These are phyloP conservation scores for Calycina herbarum DNA, from an alignment of 2,329 filamentous ascomycete genomes.

Conservation along the genomic window DNA sequence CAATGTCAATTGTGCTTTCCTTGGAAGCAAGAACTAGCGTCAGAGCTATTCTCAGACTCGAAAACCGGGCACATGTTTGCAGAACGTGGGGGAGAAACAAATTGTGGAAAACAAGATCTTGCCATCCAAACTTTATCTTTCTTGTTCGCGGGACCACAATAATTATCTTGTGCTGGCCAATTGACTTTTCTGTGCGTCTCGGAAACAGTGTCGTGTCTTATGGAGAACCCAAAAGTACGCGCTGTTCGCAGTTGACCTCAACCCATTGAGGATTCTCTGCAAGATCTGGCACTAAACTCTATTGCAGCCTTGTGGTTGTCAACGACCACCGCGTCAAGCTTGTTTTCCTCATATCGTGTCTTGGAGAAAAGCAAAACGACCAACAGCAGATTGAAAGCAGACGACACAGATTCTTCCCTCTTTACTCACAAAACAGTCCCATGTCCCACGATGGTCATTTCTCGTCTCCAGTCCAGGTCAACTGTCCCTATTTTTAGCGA, in stretches of 20 bases:
- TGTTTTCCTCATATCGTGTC: not conserved
- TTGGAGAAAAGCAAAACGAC: not conserved
- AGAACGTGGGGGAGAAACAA: constrained; percentile 1
- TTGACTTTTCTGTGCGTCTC: not conserved
- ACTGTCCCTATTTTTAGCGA: not conserved
- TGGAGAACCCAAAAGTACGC: not conserved
- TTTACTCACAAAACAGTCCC: not conserved
- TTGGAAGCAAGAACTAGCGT: not conserved
- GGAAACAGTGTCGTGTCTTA: not conserved
- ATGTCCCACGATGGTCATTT: not conserved
- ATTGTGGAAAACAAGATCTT: not conserved
- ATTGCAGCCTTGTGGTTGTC: not conserved
- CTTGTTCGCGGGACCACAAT: not conserved
- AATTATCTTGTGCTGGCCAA: not conserved
- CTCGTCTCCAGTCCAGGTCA: not conserved
- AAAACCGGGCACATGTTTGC: not conserved
- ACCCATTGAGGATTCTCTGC: not conserved
- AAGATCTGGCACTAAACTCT: constrained; percentile 1
- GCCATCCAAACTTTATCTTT: not conserved
- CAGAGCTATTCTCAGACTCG: not conserved
- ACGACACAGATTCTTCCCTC: not conserved
- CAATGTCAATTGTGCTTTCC: not conserved
- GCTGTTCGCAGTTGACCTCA: not conserved
- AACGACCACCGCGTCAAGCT: not conserved
- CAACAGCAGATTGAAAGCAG: not conserved